Evolutionary conservation across 2,329 filamentous ascomycete species (phyloP), one percentile per base, ranked within the genome.

Genomic region (Fusarium equiseti): DNA sequence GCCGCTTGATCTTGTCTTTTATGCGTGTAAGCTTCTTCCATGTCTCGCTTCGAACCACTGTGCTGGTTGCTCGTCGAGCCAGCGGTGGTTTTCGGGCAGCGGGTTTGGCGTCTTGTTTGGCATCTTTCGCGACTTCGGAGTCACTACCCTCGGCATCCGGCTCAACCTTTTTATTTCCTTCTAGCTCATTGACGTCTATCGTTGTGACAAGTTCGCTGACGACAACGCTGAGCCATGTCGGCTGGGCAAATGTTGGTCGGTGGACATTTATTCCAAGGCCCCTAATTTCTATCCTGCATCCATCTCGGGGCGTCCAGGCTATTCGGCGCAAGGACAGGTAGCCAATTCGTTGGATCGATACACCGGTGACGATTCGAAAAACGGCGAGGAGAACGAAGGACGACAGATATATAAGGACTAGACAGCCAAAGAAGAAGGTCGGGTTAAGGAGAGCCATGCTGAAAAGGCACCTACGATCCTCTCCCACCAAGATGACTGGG

Each of bases 321-420:
- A 99, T 91, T 73, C 95, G 92, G 71, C 95, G 91, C 73, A 99
- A 86, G 38, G 96, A 97, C 73, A 97, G 90, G 80, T 97, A 97
- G 69, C 96, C 96, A 74, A 99, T 89, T 73, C 96, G 90, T 82
- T 99, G 97, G 72, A 99, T 97, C 8, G 96, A 99, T 61, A 99
- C 86, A 67, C 96, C 96, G 38, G 95, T 98, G 67, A 95, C 86
- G 75, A 98, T 95, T 73, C 96, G 94, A 70, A 99, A 83, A 74
- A 98, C 88, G 76, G 96, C 96, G 80, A 99, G 97, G 64, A 98
- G 81, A 66, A 99, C 91, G 78, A 99, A 99, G 68, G 95, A 94
- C 68, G 90, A 92, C 46, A 99, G 88, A 83, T 98, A 99, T 68
- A 93, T 84, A 71, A 98, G 87, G 75, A 98, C 90, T 79, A 95